Evolutionary conservation across 441 rosid genomes (phyloP).

Genomic region (Gossypium gossypioides): DNA sequence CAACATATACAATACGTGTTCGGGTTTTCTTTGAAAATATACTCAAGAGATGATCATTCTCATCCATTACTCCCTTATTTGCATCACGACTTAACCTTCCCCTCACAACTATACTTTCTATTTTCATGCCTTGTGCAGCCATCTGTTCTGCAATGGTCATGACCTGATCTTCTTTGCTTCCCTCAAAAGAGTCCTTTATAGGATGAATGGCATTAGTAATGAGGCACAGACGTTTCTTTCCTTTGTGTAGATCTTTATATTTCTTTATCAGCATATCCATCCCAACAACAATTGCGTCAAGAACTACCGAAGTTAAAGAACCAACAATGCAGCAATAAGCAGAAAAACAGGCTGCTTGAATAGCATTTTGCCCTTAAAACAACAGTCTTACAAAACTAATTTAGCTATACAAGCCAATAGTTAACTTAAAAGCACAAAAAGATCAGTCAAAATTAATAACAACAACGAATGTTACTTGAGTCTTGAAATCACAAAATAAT

Average conservation of each 20-base stretch:
- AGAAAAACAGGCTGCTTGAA: background rate
- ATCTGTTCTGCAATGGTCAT: slow-evolving; percentile 54
- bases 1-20: slow-evolving; percentile 49
- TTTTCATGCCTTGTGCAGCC: slow-evolving; percentile 54
- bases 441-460: background rate
- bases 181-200: slow-evolving; percentile 70
- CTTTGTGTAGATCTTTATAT: slow-evolving; percentile 47
- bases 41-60: slow-evolving; percentile 61
- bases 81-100: slow-evolving; percentile 24
- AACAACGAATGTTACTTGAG: background rate
- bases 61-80: slow-evolving; percentile 38
- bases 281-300: slow-evolving; percentile 89
- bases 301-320: slow-evolving; percentile 66
- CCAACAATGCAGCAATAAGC: slow-evolving; percentile 7
- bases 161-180: slow-evolving; percentile 80
- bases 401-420: background rate
- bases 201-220: slow-evolving; percentile 63
- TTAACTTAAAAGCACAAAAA: background rate
- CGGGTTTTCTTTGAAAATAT: slow-evolving; percentile 47
- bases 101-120: slow-evolving; percentile 64
- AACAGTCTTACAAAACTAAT: background rate
- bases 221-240: slow-evolving; percentile 77
- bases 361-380: background rate
- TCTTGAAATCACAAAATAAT: background rate
- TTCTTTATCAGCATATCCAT: slow-evolving; percentile 86